Evolutionary conservation across 1,284 basidiomycete species (phyloP), one percentile per base, ranked within the genome.

Genomic region (Tranzscheliella williamsii): DNA sequence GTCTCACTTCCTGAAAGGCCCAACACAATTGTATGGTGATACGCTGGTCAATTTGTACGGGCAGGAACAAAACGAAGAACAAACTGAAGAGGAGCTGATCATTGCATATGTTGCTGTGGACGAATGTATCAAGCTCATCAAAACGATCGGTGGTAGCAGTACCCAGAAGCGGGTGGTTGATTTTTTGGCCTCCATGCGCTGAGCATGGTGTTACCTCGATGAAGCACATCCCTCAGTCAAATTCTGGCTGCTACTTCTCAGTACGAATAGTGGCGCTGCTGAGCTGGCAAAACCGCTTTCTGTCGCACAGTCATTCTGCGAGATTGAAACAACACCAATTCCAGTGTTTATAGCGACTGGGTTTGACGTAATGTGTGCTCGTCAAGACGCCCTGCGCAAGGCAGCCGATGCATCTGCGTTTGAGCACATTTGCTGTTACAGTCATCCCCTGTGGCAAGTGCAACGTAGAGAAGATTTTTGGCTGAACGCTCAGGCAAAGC

Each of bases 161-260:
- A n/a, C n/a, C n/a, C n/a, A n/a, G 17, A 3, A 30, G 21, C 18
- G 20, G 29, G 2, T 21, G 16, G 27, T n/a, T 9, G n/a, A n/a
- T 11, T 33, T 20, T 8, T 38, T 52, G 27, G 22, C 36, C 24
- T 42, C 42, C 38, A 33, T 53, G 7, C 39, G 35, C 12, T 35
- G 50, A 6, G 50, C 50, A 0, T 53, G 50, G 50, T 27, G 37
- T 15, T 37, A 42, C 21, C n/a, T 52, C 18, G 22, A 30, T 18
- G 9, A 26, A 24, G 12, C 20, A n/a, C 6, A 41, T 15, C 20
- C 16, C 17, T 12, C 16, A 22, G 7, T 23, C 22, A 4, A 23
- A 4, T 55, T 48, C 21, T 55, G 52, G 52, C 45, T 55, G 1
- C 36, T 55, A n/a, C 45, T 49, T 3, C 2, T 55, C 2, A 44